Conservation (phyloP, 768 basidiomycete genomes). For the Boletus sp. region DNA sequence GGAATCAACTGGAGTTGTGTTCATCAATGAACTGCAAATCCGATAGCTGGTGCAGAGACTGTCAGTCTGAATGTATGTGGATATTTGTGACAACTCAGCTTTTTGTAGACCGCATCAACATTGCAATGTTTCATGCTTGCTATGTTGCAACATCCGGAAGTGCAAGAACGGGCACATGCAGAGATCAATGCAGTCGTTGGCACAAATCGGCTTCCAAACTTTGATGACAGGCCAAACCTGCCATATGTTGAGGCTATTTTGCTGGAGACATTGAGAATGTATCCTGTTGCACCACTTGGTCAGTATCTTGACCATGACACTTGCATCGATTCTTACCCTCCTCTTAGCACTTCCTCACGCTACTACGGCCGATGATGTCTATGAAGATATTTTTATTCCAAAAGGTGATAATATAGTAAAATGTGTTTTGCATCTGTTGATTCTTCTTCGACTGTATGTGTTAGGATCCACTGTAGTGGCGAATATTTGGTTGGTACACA, state of each 20-base stretch:
- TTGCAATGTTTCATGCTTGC: slow-evolving; percentile 30
- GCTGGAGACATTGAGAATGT: slow-evolving; percentile 30
- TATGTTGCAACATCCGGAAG: slow-evolving; percentile 31
- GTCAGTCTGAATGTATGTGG: background rate
- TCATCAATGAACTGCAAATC: background rate
- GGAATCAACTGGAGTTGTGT: background rate
- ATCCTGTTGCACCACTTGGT: slow-evolving; percentile 26
- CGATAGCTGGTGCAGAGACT: slow-evolving; percentile 19
- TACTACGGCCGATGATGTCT: slow-evolving; percentile 18
- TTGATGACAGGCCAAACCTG: slow-evolving; percentile 19
- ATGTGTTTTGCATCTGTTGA: background rate
- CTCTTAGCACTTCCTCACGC: slow-evolving; percentile 14
- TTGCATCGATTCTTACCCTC: background rate
- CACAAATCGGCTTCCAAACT: slow-evolving; percentile 22
- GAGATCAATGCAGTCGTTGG: slow-evolving; percentile 33
- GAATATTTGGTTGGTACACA: slow-evolving; percentile 18
- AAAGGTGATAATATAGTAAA: slow-evolving; percentile 11
- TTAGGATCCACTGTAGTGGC: slow-evolving; percentile 16
- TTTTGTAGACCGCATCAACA: slow-evolving; percentile 5
- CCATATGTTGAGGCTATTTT: slow-evolving; percentile 32
- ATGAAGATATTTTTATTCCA: slow-evolving; percentile 19
- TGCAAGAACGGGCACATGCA: slow-evolving; percentile 30
- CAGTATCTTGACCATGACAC: background rate
- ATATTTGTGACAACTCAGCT: background rate
- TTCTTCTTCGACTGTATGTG: background rate